phyloP scores from a whole-genome alignment of 1,284 basidiomycete genomes.

The Volvariella volvacea region DNA sequence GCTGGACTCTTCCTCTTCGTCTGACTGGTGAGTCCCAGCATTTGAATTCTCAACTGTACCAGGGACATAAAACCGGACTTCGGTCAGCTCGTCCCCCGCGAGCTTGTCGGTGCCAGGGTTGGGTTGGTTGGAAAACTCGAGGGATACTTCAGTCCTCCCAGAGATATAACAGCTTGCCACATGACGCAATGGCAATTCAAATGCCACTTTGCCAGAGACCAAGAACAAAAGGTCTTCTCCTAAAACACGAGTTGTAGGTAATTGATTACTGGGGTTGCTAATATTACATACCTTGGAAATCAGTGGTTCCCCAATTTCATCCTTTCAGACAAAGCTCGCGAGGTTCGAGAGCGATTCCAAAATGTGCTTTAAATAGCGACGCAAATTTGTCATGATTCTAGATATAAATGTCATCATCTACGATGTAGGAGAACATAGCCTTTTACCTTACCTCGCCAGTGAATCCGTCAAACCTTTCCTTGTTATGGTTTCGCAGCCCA shows the following conservation, averaged over 20 bases:
- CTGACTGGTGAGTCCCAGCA: slow-evolving; percentile 64
- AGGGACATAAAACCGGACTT: slow-evolving; percentile 95
- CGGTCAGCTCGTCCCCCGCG: slow-evolving; percentile 83
- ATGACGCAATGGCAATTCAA: slow-evolving; percentile 82
- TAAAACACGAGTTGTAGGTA: slow-evolving; percentile 26
- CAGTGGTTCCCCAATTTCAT: slow-evolving; percentile 97
- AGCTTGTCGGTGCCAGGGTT: slow-evolving; percentile 37
- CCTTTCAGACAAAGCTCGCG: slow-evolving; percentile 88
- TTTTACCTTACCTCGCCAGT: slow-evolving; percentile 65
- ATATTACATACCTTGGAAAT: slow-evolving; percentile 74
- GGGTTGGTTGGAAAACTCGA: slow-evolving; percentile 76
- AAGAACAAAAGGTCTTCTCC: slow-evolving; percentile 88
- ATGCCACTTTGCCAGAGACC: slow-evolving; percentile 84
- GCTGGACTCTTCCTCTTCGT: slow-evolving; percentile 70
- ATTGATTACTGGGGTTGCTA: slow-evolving; percentile 4
- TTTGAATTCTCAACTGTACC: slow-evolving; percentile 74
- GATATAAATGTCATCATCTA: no score
- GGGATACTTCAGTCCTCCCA: slow-evolving; percentile 94
- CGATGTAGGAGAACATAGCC: no score
- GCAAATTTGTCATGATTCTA: slow-evolving; percentile 81
- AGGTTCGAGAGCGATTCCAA: slow-evolving; percentile 78
- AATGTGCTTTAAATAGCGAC: slow-evolving; percentile 76
- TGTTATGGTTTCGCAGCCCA: slow-evolving; percentile 67
- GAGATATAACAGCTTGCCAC: slow-evolving; percentile 98
- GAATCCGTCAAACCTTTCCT: slow-evolving; percentile 91